A percentile compares a stretch with the other conserved stretches of the same genome.
Evolutionary conservation across 495 filamentous ascomycete genomes (phyloP).

Genomic region (Haplographium delicatum): DNA sequence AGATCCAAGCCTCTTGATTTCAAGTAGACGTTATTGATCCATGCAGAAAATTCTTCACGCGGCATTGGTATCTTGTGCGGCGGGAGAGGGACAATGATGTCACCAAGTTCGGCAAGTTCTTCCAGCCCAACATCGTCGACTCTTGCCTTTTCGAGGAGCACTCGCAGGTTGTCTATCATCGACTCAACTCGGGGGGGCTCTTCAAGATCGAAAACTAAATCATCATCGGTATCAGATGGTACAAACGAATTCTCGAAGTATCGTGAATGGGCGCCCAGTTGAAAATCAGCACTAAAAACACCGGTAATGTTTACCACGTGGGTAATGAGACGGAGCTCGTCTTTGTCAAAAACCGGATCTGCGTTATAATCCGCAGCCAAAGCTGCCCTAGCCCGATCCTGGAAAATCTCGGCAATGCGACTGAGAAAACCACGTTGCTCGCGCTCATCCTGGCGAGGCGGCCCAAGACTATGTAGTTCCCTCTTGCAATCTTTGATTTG

Average conservation of each 20-base stretch:
- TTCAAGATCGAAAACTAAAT: constrained; percentile 4
- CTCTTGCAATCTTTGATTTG: constrained; percentile 31
- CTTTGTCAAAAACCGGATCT: constrained; percentile 10
- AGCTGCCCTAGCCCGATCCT: constrained; percentile 7
- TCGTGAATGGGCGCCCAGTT: constrained; percentile 14
- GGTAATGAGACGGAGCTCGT: constrained; percentile 16
- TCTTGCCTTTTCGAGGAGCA: constrained; percentile 15
- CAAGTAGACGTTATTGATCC: constrained; percentile 20
- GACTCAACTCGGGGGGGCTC: constrained; percentile 5
- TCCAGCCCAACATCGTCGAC: constrained; percentile 4
- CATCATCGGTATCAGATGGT: not conserved
- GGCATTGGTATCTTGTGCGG: constrained; percentile 11
- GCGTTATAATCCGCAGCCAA: constrained; percentile 16
- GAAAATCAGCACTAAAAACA: constrained; percentile 12
- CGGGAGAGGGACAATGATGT: constrained; percentile 13
- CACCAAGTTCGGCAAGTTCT: constrained; percentile 13
- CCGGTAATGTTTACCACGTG: constrained; percentile 17
- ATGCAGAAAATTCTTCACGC: constrained; percentile 12
- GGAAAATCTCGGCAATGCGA: constrained; percentile 13
- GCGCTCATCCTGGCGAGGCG: constrained; percentile 7
- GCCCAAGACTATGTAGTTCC: constrained; percentile 38
- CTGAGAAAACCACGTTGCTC: constrained; percentile 15
- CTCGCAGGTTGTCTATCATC: constrained; percentile 17
- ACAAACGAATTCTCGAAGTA: constrained; percentile 16
- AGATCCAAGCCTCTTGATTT: constrained; percentile 28